Evolutionary conservation across 345 rosid species (phyloP).

Genomic region (Citrus trifoliata): DNA sequence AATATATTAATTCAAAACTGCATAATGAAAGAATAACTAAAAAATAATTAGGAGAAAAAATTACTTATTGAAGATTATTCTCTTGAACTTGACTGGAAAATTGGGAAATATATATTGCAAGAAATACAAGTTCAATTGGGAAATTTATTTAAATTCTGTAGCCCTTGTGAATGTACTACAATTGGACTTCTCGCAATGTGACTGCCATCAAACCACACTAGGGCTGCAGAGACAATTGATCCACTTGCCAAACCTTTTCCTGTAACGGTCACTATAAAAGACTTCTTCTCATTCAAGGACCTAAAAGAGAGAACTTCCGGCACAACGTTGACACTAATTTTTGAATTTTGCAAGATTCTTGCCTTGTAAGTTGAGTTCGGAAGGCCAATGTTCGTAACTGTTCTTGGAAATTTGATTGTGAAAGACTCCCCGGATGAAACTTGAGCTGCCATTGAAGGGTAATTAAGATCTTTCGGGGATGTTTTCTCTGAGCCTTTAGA

Average conservation of each 20-base stretch:
- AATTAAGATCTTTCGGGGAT: conserved; percentile 39
- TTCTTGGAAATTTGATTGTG: conserved; percentile 32
- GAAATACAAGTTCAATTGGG: neutral
- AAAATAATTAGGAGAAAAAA: too few relatives aligned
- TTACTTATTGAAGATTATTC: too few relatives aligned
- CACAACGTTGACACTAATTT: conserved; percentile 26
- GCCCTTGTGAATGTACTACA: neutral
- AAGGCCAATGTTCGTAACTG: conserved; percentile 58
- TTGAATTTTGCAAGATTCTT: neutral
- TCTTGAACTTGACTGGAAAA: neutral
- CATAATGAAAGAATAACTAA: too few relatives aligned
- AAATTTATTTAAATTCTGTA: neutral
- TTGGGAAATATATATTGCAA: neutral
- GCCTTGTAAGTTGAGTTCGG: conserved; percentile 40
- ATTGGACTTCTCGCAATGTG: conserved; percentile 14
- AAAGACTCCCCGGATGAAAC: conserved; percentile 18
- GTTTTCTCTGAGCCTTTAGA: conserved; percentile 10
- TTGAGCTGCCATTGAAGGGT: conserved; percentile 43
- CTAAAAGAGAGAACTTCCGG: conserved; percentile 37
- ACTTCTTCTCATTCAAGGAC: conserved; percentile 8
- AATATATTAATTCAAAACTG: too few relatives aligned
- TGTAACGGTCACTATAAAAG: neutral
- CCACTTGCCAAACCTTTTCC: neutral
- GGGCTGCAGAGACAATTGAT: neutral
- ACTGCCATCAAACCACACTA: conserved; percentile 34